Evolutionary conservation across 2,329 filamentous ascomycete species (phyloP), one percentile per base, ranked within the genome.

Genomic region (Monosporascus sp.): DNA sequence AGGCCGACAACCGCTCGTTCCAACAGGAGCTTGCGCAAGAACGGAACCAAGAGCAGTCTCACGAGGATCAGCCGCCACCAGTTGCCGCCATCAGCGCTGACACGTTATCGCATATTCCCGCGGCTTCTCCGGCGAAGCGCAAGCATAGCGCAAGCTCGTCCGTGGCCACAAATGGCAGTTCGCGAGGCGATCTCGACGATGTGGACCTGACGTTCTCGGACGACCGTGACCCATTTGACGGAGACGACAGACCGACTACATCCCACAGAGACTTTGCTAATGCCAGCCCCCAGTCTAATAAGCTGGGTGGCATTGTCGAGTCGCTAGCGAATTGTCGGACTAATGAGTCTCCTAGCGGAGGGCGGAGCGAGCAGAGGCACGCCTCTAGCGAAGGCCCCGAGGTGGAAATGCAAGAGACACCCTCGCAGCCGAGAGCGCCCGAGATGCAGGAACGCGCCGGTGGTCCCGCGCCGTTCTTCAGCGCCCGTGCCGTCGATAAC

Each of bases 1-100:
- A 71, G 39, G 71, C 71, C 38, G 80, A 83, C 49, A 83, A 82
- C 57, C 74, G 73, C 52, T 69, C 71, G 2, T 83, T 83, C 63
- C 71, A 72, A 18, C 71, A 74, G 49, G 80, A 83, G 58, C 67
- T 82, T 7, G 67, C 66, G 20, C 69, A 71, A 41, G 74, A 77
- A 56, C 59, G 60, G 48, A 57, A 64, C 55, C 9, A 62, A 7
- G 43, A 53, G 24, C 50, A 52, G 27, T 45, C 60, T 14, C 48
- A 20, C 11, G 20, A 25, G 20, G 43, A 46, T 15, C 15, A 20
- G 11, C 11, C 7, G 11, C 24, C 25, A 15, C 47, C 47, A 17
- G 22, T 44, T 20, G 39, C 47, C 6, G 54, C 27, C 36, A 37
- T 63, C 37, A 62, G 55, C 3, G 56, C 54, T 3, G 60, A 54